A percentile compares a stretch with the other conserved stretches of the same genome.
Conservation (phyloP, 179 eudicot species). For the Carnegiea gigantea region DNA sequence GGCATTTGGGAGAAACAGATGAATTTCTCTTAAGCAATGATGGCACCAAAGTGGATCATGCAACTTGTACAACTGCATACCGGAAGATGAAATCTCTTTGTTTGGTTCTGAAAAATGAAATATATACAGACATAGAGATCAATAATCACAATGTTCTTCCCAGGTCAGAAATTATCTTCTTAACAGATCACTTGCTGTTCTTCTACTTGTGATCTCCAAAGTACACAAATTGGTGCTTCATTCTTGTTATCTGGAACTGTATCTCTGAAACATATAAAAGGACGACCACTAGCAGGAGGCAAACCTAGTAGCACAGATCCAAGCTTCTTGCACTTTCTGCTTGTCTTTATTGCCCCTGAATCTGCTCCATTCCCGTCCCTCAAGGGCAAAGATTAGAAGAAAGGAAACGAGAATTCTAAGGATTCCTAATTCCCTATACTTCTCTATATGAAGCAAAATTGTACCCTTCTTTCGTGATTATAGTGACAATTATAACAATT, state of each 20-base stretch:
- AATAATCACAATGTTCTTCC: conserved; percentile 72
- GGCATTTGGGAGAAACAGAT: conserved; percentile 75
- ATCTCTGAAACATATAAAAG: too few relatives aligned
- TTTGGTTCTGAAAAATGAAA: conserved; percentile 60
- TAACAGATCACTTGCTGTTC: background rate
- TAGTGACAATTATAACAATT: too few relatives aligned
- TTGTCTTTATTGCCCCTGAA: too few relatives aligned
- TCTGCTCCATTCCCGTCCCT: too few relatives aligned
- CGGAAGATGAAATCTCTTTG: conserved; percentile 80
- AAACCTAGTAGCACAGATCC: too few relatives aligned
- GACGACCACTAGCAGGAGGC: too few relatives aligned
- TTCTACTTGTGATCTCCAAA: background rate
- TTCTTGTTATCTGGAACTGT: background rate
- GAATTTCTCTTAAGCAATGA: conserved; percentile 53
- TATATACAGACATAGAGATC: conserved; percentile 70
- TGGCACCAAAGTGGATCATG: conserved; percentile 46
- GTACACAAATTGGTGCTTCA: background rate
- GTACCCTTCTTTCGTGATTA: too few relatives aligned
- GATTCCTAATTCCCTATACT: too few relatives aligned
- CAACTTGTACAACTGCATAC: conserved; percentile 53
- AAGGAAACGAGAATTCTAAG: too few relatives aligned
- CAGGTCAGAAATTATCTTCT: conserved; percentile 39
- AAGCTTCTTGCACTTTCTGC: too few relatives aligned
- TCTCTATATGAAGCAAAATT: too few relatives aligned
- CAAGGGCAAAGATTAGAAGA: too few relatives aligned